Base-by-base conservation (phyloP, 106 monocot species). In the Amphibolis antarctica region DNA sequence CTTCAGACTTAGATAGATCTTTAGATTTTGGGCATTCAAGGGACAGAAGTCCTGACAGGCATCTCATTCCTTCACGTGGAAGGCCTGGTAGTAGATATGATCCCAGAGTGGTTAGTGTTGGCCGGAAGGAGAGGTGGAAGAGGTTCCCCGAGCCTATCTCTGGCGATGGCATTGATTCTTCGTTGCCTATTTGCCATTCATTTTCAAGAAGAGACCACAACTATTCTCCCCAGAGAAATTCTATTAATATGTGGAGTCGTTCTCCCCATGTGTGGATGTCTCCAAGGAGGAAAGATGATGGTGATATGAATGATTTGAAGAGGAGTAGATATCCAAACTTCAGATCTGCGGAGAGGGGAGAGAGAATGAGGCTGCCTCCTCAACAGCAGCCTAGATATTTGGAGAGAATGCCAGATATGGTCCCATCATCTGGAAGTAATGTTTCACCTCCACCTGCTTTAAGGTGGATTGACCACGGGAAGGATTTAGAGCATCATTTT, bases 401-500 rank as follows among this genome's bases (percentile, higher is more conserved):
- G 10, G 80, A 82, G 44, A 71, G 49, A 17, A 59, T 71, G 22
- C 29, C 63, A 25, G 42, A 50, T 29, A 70, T 69, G 66, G 44
- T 31, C 6, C 70, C 80, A 46, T 29, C 59, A 45, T 52, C 72
- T 6, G 74, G 80, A 68, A 72, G 56, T 46, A 63, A 58, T 57
- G 50, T 49, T 65, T 82, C 83, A 0, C 71, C 69, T 45, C 59
- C 64, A 42, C 78, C 70, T 68, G 23, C 75, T 70, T 76, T 71
- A 18, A 82, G 82, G 65, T 85, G 84, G 77, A 62, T 76, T 64
- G 75, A 85, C 42, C 73, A 69, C 12, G 80, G 85, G 74, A 80
- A 76, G 30, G 70, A 73, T 20, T 17, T 55, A 14, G 46, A 47
- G 0, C 67, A 69, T 20, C 68, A 72, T 50, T 67, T 51, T 52